A percentile compares a stretch with the other conserved stretches of the same genome.
Conservation (phyloP, 164 flowering plant genomes). For the Vitis rupestris region DNA sequence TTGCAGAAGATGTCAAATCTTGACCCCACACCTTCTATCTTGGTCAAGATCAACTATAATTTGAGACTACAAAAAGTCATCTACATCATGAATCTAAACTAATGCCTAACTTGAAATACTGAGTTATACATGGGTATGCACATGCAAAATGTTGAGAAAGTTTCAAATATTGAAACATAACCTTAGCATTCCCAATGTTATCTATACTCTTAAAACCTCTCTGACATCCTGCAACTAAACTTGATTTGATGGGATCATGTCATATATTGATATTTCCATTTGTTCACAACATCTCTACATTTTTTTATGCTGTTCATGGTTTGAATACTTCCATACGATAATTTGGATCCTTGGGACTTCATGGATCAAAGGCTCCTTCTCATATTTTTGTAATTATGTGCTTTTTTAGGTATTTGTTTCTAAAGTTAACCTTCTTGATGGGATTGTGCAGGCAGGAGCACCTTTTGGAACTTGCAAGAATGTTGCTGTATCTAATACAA, state of each 20-base stretch:
- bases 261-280: neutral
- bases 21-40: too few species aligned
- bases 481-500: constrained; percentile 30
- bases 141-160: too few species aligned
- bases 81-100: too few species aligned
- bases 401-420: neutral
- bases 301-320: neutral
- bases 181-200: too few species aligned
- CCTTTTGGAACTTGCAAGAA: constrained; percentile 77
- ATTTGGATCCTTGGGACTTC: neutral
- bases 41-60: too few species aligned
- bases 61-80: too few species aligned
- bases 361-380: neutral
- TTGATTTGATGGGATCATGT: neutral
- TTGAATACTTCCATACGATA: neutral
- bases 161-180: too few species aligned
- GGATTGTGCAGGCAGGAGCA: constrained; percentile 71
- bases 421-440: constrained; percentile 3
- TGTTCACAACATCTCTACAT: neutral
- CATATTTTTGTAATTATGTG: neutral
- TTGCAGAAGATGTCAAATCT: too few species aligned
- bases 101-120: too few species aligned
- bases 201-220: too few species aligned
- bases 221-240: neutral
- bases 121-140: too few species aligned